A percentile compares a stretch with the other conserved stretches of the same genome.
Conservation (phyloP, 139 green algal species). For the Desmodesmus armatus region DNA sequence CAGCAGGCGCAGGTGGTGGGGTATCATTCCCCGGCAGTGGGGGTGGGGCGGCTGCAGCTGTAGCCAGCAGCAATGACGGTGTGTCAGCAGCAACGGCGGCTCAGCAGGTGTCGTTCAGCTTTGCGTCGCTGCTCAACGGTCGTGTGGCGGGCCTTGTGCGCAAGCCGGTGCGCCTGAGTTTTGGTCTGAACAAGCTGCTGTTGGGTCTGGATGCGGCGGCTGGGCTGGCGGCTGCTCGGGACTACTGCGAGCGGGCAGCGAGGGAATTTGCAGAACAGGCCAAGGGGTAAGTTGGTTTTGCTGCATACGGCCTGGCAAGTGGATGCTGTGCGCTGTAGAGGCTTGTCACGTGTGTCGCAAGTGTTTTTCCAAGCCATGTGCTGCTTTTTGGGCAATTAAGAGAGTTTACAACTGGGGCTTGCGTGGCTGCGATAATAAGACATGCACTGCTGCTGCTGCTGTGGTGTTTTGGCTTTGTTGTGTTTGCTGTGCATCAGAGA, state of each 20-base stretch:
- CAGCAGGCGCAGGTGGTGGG: not conserved
- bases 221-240: constrained; percentile 62
- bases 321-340: not conserved
- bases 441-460: not conserved
- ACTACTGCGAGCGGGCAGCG: constrained; percentile 72
- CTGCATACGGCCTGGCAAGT: too few species aligned
- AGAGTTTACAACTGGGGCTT: too few species aligned
- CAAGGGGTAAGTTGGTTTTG: constrained; percentile 46
- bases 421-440: too few species aligned
- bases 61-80: not conserved
- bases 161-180: constrained; percentile 75
- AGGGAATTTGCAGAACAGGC: constrained; percentile 66
- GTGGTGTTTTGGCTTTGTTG: not conserved
- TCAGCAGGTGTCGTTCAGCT: not conserved
- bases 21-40: not conserved
- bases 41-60: not conserved
- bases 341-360: too few species aligned
- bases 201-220: constrained; percentile 69
- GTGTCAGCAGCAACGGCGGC: not conserved
- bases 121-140: constrained; percentile 61
- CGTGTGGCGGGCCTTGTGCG: constrained; percentile 63
- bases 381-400: too few species aligned
- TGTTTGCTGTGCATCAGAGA: not conserved
- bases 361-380: too few species aligned
- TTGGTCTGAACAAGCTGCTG: constrained; percentile 47